Evolutionary conservation across 805 yeast genomes (phyloP), one percentile per base, ranked within the genome.

Genomic region (Yamadazyma ubonensis): DNA sequence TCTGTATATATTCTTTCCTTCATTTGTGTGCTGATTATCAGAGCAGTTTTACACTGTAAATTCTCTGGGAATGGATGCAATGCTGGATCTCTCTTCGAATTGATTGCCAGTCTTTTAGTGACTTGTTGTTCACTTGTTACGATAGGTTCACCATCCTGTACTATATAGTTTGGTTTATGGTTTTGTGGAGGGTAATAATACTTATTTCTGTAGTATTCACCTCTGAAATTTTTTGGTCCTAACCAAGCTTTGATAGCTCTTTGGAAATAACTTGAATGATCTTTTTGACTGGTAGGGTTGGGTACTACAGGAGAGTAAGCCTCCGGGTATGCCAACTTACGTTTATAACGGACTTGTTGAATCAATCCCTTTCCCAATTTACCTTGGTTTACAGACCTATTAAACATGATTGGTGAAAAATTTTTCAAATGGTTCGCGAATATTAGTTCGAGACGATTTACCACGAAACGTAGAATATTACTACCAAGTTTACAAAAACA

Each of bases 1-100:
- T 79, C 88, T 33, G 71, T 65, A 42, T 77, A 73, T 21, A 93
- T 83, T 30, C 74, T 67, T 19, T 63, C 58, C 58, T 83, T 85
- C 58, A 86, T 72, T 33, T 73, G 73, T 22, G 73, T 68, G 19
- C 85, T 65, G 11, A 91, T 63, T 30, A 76, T 67, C 21, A 73
- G 63, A 44, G 85, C 86, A 18, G 96, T 83, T 47, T 70, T 70
- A 45, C 93, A 83, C 58, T 71, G 72, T 17, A 71, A 64, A 61
- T 93, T 93, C 38, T 70, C 68, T 16, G 96, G 95, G 63, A 93
- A 91, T 12, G 99, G 99, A 45, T 76, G 81, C 48, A 83, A 61
- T n/a, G 53, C 34, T 30, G 54, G 57, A 43, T 60, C 59, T 43
- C 63, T 54, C 12, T 14, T 32, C 12, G 10, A 11, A 11, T 15